Evolutionary conservation across 495 filamentous ascomycete species (phyloP).

Genomic region (Neurospora sp.): DNA sequence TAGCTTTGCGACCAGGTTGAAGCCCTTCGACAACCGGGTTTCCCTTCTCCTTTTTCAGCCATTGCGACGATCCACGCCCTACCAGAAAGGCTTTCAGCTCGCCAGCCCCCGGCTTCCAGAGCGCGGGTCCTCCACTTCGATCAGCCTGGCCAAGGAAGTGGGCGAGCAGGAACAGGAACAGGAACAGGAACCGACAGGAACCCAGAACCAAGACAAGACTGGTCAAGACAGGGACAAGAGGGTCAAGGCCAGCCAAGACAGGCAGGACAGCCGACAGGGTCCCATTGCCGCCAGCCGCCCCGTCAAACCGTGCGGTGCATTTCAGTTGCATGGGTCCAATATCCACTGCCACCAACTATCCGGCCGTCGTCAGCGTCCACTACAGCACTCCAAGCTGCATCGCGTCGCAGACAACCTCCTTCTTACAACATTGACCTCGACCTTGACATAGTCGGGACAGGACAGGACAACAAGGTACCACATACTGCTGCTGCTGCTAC

Average conservation of each 20-base stretch:
- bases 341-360: neutral
- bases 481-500: neutral
- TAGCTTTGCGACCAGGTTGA: neutral
- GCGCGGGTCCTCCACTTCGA: neutral
- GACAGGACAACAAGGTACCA: neutral
- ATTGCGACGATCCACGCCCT: neutral
- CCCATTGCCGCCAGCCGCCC: neutral
- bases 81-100: neutral
- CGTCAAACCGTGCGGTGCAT: neutral
- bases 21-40: neutral
- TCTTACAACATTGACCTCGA: neutral
- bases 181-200: neutral
- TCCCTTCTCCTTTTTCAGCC: neutral
- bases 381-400: constrained; percentile 2
- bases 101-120: neutral
- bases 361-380: neutral
- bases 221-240: too few relatives aligned
- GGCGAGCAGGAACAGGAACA: neutral
- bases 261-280: neutral
- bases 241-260: neutral
- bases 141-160: neutral
- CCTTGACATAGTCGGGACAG: neutral
- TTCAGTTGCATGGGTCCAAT: neutral
- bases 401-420: constrained; percentile 11
- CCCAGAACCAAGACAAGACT: neutral